Percentiles rank a stretch among this genome's conserved stretches.
These are phyloP conservation scores for Chernovozyma sophiae-reginae DNA, from an alignment of 1,139 yeast genomes.

Conservation along the genomic window DNA sequence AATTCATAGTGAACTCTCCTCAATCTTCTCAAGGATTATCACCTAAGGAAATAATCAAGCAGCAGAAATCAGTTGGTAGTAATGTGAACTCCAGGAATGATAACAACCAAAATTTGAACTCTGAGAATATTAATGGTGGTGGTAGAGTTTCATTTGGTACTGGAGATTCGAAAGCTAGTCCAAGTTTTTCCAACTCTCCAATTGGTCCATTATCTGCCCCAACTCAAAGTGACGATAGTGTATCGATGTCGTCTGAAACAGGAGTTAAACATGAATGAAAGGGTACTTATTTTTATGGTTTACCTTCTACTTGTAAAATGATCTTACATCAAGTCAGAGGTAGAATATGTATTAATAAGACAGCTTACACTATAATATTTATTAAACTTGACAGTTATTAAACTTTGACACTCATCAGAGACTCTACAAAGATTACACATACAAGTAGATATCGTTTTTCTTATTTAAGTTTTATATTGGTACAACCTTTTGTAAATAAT, in stretches of 20 bases:
- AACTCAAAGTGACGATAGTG: background rate
- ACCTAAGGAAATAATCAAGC: conserved; percentile 25
- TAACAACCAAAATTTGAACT: background rate
- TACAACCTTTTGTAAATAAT: background rate
- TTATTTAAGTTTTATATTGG: too few species aligned
- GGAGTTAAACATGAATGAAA: background rate
- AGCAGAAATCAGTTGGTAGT: conserved; percentile 13
- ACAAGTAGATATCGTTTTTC: too few species aligned
- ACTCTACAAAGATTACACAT: too few species aligned
- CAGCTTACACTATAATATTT: too few species aligned
- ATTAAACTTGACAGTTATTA: too few species aligned
- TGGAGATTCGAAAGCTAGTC: conserved; percentile 1
- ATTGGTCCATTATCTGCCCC: conserved; percentile 3
- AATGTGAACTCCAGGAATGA: background rate
- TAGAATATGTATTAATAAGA: too few species aligned
- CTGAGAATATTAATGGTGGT: background rate
- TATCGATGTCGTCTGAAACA: background rate
- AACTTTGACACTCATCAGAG: too few species aligned
- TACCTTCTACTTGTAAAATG: too few species aligned
- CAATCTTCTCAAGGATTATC: conserved; percentile 32
- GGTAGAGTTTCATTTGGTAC: background rate
- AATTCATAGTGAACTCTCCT: conserved; percentile 22
- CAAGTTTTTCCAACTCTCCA: conserved; percentile 2
- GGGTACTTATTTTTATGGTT: too few species aligned
- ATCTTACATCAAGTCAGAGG: too few species aligned